Base-by-base conservation (phyloP, 371 early-diverging fungal genomes). In the Massospora cicadina region DNA sequence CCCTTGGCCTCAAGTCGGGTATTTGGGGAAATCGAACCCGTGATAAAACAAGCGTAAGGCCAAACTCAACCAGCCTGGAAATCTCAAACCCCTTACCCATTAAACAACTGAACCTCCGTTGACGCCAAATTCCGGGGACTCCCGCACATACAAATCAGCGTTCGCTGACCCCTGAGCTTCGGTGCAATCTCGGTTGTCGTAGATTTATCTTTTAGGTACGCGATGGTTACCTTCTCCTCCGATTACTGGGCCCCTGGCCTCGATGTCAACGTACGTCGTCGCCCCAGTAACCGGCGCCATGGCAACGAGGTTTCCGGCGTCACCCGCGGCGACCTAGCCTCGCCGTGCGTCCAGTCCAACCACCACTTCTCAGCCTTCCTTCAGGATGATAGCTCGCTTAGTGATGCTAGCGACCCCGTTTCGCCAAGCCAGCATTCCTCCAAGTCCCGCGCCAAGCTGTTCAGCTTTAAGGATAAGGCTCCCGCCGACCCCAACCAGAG, bases 201-300 rank as follows among this genome's bases (percentile, higher is more conserved):
- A 43, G 43, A 43, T 17, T 43, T 43, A 43, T 10, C 5, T 10
- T 43, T 43, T 10, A 43, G 17, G 17, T 17, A n/a, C n/a, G n/a
- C 63, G 17, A 76, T 74, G 75, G 71, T 73, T 54, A 74, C 77
- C 55, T 76, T 76, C 62, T 69, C 77, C 43, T 70, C 75, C 60
- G 77, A 76, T 57, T 76, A 72, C 62, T 76, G 77, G 77, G 75
- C 77, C 30, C 75, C 75, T 17, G 75, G 68, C 27, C 68, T 75
- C 66, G 77, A 76, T 56, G 68, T 68, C 65, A 72, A 71, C 33
- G 77, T 74, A 64, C 71, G 75, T 54, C 72, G 77, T 63, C 71
- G 76, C 27, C 61, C 43, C 17, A 43, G 43, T 17, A 43, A 43
- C 43, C 5, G 17, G 17, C 43, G 43, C 5, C 43, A 43, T 43